Conservation (phyloP, 169 alveolate genomes). For the Eimeria necatrix region DNA sequence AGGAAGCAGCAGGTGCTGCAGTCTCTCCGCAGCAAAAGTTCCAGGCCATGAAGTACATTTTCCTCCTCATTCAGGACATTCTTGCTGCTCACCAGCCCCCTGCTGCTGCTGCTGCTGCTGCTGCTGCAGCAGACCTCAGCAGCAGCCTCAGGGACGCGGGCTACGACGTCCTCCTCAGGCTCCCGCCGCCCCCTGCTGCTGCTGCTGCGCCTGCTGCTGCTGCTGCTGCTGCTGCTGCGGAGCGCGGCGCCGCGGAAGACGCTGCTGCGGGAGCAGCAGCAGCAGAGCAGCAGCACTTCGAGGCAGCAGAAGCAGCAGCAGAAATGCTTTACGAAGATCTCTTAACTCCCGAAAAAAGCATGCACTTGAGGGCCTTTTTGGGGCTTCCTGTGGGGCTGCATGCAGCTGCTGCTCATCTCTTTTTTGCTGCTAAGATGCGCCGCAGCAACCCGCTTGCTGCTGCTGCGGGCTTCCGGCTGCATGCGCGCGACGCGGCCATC, state of each 20-base stretch:
- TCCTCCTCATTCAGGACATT: not conserved
- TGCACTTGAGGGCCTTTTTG: not conserved
- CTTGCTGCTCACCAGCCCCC: not conserved
- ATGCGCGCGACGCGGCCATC: not conserved
- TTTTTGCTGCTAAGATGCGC: constrained; percentile 16
- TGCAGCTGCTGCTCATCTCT: not conserved
- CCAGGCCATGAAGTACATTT: constrained; percentile 46
- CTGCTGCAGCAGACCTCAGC: not conserved
- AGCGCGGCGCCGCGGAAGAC: no score
- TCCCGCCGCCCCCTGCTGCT: not conserved
- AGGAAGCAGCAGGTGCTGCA: not conserved
- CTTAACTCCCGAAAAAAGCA: not conserved
- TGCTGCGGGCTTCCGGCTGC: constrained; percentile 29
- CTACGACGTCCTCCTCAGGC: not conserved
- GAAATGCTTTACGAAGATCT: constrained; percentile 27
- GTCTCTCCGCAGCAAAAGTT: constrained; percentile 12
- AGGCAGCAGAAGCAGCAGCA: not conserved
- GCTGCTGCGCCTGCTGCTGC: no score
- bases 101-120: not conserved
- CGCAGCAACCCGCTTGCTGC: constrained; percentile 33
- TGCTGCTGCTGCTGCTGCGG: no score
- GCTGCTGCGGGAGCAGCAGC: no score
- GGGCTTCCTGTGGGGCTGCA: not conserved
- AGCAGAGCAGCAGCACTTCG: not conserved
- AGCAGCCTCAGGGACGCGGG: constrained; percentile 7